Evolutionary conservation across 495 filamentous ascomycete species (phyloP).

Genomic region (Beverwykella pulmonaria): DNA sequence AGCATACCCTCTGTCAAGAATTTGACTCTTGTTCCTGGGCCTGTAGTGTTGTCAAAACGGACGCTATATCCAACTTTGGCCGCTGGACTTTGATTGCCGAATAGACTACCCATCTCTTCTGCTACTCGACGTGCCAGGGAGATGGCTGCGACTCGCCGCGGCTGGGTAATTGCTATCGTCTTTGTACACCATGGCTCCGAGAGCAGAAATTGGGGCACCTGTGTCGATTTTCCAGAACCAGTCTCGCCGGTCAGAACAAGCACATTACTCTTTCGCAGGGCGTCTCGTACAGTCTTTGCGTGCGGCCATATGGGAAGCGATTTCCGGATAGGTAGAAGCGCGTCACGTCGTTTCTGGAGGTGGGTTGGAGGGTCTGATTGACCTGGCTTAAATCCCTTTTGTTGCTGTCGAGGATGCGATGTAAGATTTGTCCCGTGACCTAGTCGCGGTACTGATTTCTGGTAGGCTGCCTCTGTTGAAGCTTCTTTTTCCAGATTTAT

Average conservation of each 20-base stretch:
- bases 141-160: conserved; percentile 91
- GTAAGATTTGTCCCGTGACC: neutral
- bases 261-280: conserved; percentile 67
- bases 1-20: conserved; percentile 97
- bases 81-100: conserved; percentile 64
- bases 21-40: conserved; percentile 78
- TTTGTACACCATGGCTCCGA: conserved; percentile 82
- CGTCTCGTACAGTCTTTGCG: conserved; percentile 66
- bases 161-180: conserved; percentile 93
- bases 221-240: conserved; percentile 94
- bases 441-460: neutral
- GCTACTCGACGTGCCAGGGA: conserved; percentile 88
- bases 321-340: conserved; percentile 58
- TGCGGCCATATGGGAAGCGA: conserved; percentile 80
- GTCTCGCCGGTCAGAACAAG: conserved; percentile 91
- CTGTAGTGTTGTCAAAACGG: conserved; percentile 82
- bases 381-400: conserved; percentile 2
- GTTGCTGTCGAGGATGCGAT: neutral
- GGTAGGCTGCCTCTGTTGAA: neutral
- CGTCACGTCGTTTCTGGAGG: conserved; percentile 33
- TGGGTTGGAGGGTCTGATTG: conserved; percentile 6
- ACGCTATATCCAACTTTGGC: conserved; percentile 91
- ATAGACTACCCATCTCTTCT: conserved; percentile 82
- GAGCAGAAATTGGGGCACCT: conserved; percentile 88
- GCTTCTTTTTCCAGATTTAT: neutral